Evolutionary conservation across 2,329 filamentous ascomycete species (phyloP), one percentile per base, ranked within the genome.

Genomic region (Huntiella abstrusa): DNA sequence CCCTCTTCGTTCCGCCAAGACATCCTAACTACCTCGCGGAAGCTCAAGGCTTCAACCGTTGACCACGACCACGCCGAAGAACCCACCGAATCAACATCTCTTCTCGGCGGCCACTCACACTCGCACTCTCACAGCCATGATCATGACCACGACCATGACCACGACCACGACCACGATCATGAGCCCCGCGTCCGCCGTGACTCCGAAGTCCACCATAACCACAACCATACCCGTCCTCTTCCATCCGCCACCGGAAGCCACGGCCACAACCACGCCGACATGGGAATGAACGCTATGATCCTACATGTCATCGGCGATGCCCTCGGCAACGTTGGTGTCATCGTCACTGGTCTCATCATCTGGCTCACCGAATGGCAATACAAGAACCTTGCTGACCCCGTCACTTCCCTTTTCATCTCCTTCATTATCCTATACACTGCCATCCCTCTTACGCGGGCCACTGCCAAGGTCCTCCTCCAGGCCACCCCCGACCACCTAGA

Each of bases 341-440:
- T 92, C 52, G 69, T 70, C 41, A 84, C 84, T 4, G 85, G 83
- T 4, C 70, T 92, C 33, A 70, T 91, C 58, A 96, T 98, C 64
- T 95, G 87, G 87, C 70, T 93, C 48, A 91, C 85, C 1, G 68
- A 80, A 45, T 93, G 75, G 69, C 70, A 73, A 4, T 86, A 81
- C 66, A 79, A 83, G 52, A 82, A 75, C 64, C 96, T 96, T 58
- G 80, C 84, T 38, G 91, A 98, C 58, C 91, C 91, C 0, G 75
- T 77, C 13, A 88, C 98, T 50, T 98, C 91, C 0, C 75, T 98
- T 12, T 72, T 96, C 61, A 98, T 98, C 61, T 95, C 91, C 1
- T 62, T 86, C 49, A 81, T 81, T 54, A 80, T 83, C 51, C 70
- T 81, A 49, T 71, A 71, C 53, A 83, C 82, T 1, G 80, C 82